Evolutionary conservation across 495 filamentous ascomycete genomes (phyloP).

Genomic region (Trypethelium eluteriae): DNA sequence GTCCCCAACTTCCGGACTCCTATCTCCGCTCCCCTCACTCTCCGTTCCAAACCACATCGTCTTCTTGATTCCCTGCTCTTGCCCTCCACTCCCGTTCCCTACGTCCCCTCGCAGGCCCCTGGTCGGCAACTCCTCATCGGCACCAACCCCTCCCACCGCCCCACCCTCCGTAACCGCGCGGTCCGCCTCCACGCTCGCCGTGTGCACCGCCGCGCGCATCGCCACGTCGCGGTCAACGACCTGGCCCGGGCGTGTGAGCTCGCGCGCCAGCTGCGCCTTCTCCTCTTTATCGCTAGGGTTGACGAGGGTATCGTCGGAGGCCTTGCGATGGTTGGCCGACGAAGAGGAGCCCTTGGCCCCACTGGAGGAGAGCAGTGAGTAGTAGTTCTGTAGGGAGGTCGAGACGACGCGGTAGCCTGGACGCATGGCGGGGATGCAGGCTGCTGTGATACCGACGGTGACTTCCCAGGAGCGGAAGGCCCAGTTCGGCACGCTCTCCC

Average conservation of each 20-base stretch:
- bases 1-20: not conserved
- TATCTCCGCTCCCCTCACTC: not conserved
- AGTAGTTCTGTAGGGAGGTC: not conserved
- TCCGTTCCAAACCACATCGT: conserved; percentile 2
- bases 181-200: not conserved
- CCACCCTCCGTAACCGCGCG: not conserved
- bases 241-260: not conserved
- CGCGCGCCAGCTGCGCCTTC: not conserved
- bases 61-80: not conserved
- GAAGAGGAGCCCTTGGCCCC: not conserved
- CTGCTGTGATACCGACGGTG: not conserved
- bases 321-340: not conserved
- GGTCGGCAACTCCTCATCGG: not conserved
- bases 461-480: not conserved
- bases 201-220: not conserved
- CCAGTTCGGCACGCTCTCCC: not conserved
- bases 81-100: not conserved
- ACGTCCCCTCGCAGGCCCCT: not conserved
- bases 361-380: not conserved
- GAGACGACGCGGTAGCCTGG: not conserved
- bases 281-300: not conserved
- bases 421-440: not conserved
- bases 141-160: not conserved
- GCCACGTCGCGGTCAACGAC: not conserved
- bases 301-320: too few species aligned